Percentiles rank a stretch among this genome's conserved stretches.
Evolutionary conservation across 305 asterid species (phyloP).

Genomic region (Rubia tinctorum): DNA sequence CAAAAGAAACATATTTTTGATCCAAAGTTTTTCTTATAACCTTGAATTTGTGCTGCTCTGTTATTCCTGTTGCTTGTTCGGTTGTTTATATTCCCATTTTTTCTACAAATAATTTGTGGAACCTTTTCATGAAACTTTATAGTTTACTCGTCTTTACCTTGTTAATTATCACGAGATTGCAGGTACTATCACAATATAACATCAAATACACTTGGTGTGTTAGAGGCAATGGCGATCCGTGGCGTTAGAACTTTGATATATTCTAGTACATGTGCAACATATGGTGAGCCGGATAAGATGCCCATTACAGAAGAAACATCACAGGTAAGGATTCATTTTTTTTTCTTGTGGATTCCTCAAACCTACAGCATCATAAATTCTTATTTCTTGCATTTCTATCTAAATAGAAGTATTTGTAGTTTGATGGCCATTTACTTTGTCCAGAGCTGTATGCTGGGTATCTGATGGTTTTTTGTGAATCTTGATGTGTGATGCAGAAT

Average conservation of each 20-base stretch:
- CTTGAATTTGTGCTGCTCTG: neutral
- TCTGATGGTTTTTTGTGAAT: slow-evolving; percentile 15
- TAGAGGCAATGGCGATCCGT: slow-evolving; percentile 84
- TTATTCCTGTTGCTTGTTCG: neutral
- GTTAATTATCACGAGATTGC: slow-evolving; percentile 25
- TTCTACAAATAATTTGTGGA: neutral
- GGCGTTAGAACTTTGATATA: slow-evolving; percentile 80
- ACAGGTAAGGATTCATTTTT: slow-evolving; percentile 43
- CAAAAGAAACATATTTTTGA: neutral
- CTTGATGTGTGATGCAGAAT: slow-evolving; percentile 38
- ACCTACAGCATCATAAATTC: neutral
- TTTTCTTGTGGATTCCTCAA: neutral
- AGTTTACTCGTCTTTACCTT: slow-evolving; percentile 4
- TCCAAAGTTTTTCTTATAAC: neutral
- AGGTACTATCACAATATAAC: slow-evolving; percentile 98
- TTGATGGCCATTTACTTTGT: neutral
- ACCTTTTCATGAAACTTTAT: slow-evolving; percentile 2
- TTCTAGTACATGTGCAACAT: slow-evolving; percentile 97
- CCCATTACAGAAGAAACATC: slow-evolving; percentile 92
- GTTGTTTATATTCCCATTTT: neutral
- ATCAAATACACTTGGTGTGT: slow-evolving; percentile 78
- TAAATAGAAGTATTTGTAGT: neutral
- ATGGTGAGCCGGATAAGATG: slow-evolving; percentile 94
- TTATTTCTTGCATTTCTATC: neutral
- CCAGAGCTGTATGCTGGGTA: slow-evolving; percentile 14